Base-by-base conservation (phyloP, 2,329 filamentous ascomycete genomes). In the Ilyonectria mors-panacis region DNA sequence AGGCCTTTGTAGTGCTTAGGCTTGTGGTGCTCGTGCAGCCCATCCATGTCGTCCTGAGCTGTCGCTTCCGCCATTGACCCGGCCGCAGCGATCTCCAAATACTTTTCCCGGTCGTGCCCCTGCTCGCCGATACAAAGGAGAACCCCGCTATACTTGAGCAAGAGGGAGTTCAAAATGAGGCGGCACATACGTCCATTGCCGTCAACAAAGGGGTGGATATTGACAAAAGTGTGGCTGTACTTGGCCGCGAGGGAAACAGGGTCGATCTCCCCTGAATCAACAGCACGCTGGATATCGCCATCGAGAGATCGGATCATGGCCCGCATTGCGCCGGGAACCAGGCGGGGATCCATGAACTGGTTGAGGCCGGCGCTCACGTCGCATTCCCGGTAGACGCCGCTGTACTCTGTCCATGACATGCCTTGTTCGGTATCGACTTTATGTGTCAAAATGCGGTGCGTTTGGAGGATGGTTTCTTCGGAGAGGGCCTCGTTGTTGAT, bases 181-280 rank as follows among this genome's bases (percentile, higher is more conserved):
- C 79, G 73, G 33, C 75, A 80, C 26, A 74, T 70, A 4, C 77
- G 70, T 1, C 78, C 81, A 21, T 82, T 83, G 1, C 79, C 80
- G 35, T 80, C 79, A 3, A 64, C 62, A 44, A 82, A 82, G 1
- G 80, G 81, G 8, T 81, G 78, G 4, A 82, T 81, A 8, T 67
- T 75, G 53, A 79, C 74, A 45, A 82, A 77, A 0, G 51, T 53
- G 15, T 80, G 70, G 28, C 71, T 77, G 33, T 77, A 76, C 28
- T 74, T 73, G 15, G 73, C 73, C 17, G 75, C 76, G 1, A 81
- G 58, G 0, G 68, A 69, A 13, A 74, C 64, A 0, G 79, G 71
- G 28, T 78, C 71, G 1, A 78, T 53, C 2, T 54, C 13, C 4
- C 44, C 42, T 4, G 2, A 12, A 3, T 50, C 10, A 12, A 66